Evolutionary conservation across 805 yeast species (phyloP), one percentile per base, ranked within the genome.

Genomic region (Lachancea sp.): DNA sequence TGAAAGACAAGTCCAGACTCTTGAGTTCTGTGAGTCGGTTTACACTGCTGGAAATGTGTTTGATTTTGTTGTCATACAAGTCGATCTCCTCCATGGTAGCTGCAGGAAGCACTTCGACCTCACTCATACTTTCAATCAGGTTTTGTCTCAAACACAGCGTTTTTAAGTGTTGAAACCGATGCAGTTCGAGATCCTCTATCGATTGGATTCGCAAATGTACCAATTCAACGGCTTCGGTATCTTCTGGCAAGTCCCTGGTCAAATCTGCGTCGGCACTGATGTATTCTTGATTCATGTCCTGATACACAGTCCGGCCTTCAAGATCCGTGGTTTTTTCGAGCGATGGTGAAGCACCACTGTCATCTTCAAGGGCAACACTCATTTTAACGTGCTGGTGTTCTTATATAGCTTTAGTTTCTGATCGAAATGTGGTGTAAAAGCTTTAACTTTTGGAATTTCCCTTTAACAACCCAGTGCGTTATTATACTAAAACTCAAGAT

Each of bases 11-110:
- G 66, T 93, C 99, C 54, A 93, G 70, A 43, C 59, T 73, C 45
- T 64, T 73, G 49, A 89, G 65, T 32, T 77, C 74, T 2, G 60
- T 65, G 52, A 88, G 75, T 39, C 78, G 77, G 49, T 75, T 78
- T 16, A 88, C 60, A 55, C 79, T 82, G 38, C 81, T 79, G 3
- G 90, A 81, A 42, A 93, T 87, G 59, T 89, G 96, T 52, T 82
- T 80, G 56, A 93, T 84, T 55, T 95, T 71, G 65, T 93, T 93
- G 65, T 93, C 99, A 61, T 93, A 93, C 27, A 90, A 71, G 63
- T 93, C 99, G 47, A 93, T 67, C 49, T 88, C 93, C 52, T 78
- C 85, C 54, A 93, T 55, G 0, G 72, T 70, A 1, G 73, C 78
- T 33, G 66, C 70, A 15, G 78, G 77, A 9, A 84, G 57, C 11